A percentile compares a stretch with the other conserved stretches of the same genome.
phyloP scores from a whole-genome alignment of 2,329 filamentous ascomycete species.

The Passalora sequoiae region DNA sequence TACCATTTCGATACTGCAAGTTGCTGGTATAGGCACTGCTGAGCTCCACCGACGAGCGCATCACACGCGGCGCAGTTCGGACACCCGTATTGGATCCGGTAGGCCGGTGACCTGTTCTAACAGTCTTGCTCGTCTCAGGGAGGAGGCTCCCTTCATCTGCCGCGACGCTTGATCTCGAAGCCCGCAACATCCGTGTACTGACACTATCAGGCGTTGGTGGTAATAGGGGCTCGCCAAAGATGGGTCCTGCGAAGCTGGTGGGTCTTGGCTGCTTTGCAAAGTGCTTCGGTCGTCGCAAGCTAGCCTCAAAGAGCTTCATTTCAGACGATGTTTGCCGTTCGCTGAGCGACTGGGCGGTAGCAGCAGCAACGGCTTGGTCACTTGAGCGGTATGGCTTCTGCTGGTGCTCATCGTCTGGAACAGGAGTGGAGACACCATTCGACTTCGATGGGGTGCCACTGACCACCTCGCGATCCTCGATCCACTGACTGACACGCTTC shows the following conservation, averaged over 20 bases:
- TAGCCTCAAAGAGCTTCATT: background rate
- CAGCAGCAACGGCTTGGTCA: slow-evolving; percentile 19
- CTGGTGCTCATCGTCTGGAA: slow-evolving; percentile 9
- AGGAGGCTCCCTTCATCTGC: slow-evolving; percentile 24
- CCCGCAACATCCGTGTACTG: slow-evolving; percentile 31
- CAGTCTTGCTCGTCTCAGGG: slow-evolving; percentile 21
- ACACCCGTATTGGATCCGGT: slow-evolving; percentile 12
- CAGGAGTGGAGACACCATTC: slow-evolving; percentile 23
- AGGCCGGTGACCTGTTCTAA: slow-evolving; percentile 20
- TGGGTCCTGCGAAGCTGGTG: slow-evolving; percentile 20
- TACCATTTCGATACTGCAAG: slow-evolving; percentile 18
- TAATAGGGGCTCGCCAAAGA: slow-evolving; percentile 27
- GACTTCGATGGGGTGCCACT: slow-evolving; percentile 31
- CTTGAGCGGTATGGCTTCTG: slow-evolving; percentile 22
- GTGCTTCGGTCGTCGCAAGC: too few species aligned
- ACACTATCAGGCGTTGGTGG: slow-evolving; percentile 34
- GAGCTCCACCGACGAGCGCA: slow-evolving; percentile 30
- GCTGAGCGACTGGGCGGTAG: slow-evolving; percentile 3
- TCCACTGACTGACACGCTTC: slow-evolving; percentile 35
- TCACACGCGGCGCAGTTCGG: slow-evolving; percentile 27
- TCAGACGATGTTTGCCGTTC: slow-evolving; percentile 2
- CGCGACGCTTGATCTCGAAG: slow-evolving; percentile 28
- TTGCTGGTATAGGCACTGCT: slow-evolving; percentile 24
- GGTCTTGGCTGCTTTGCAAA: slow-evolving; percentile 9
- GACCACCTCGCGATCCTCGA: slow-evolving; percentile 27